Evolutionary conservation across 345 rosid genomes (phyloP), one percentile per base, ranked within the genome.

Genomic region (Clausena lansium): DNA sequence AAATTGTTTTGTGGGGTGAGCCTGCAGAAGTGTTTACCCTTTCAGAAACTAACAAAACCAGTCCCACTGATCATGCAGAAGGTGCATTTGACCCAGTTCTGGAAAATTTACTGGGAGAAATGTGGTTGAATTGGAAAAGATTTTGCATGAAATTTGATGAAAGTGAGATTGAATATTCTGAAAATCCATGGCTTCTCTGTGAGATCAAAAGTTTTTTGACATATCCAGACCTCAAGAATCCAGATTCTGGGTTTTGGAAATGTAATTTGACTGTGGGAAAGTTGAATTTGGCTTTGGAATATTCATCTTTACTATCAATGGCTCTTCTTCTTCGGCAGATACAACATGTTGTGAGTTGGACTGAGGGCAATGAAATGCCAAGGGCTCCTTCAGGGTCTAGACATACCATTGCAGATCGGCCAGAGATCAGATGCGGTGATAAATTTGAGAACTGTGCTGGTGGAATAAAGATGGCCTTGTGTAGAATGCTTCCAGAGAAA

Each of bases 51-150:
- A 75, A 70, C 70, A 81, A 77, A 75, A 71, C 71, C 54, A 70
- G 60, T 77, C 70, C 74, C 30, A 38, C 62, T 70, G 87, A 78
- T 83, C 83, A 77, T 63, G 81, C 68, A 78, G 85, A 87, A 76
- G 84, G 73, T 81, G 77, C 73, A 70, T 67, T 73, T 75, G 63
- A 70, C 25, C 67, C 84, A 68, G 80, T 62, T 84, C 77, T 93
- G 70, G 85, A 83, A 81, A 81, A 77, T 28, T 82, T 84, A 79
- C 36, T 93, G 54, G 88, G 87, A 70, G 91, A 91, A 73, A 86
- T 89, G 89, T 91, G 92, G 89, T 70, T 77, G 80, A 87, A 81
- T 82, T 93, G 98, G 98, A 82, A 86, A 78, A 84, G 62, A 52
- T 71, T 72, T 76, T 73, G 77, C 80, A 28, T 74, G 52, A 84